These are phyloP conservation scores for Chlamydomonas reinhardtii DNA, from an alignment of 163 green algal species.

Conservation along the genomic window DNA sequence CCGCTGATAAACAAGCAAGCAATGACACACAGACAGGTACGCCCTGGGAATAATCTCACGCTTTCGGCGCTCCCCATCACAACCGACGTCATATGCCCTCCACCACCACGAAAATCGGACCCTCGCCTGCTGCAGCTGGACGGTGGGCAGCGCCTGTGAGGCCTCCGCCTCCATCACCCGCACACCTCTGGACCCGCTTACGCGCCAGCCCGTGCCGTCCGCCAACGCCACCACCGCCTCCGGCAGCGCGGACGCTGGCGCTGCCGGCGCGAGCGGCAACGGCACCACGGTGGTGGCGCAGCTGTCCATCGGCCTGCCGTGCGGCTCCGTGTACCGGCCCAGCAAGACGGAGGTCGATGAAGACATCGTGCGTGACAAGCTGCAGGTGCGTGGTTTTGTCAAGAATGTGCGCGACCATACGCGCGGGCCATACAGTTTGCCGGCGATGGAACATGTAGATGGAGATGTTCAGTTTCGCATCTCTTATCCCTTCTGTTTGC, in stretches of 20 bases:
- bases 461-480: no score
- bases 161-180: background rate
- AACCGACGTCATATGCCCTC: no score
- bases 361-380: background rate
- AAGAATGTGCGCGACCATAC: no score
- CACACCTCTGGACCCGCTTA: background rate
- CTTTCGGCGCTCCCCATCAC: no score
- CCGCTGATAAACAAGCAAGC: no score
- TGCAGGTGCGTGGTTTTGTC: background rate
- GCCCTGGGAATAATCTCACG: no score
- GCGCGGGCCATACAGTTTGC: no score
- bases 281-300: background rate
- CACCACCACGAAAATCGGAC: no score
- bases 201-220: background rate
- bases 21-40: no score
- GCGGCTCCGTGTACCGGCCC: background rate
- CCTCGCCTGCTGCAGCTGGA: constrained; percentile 1
- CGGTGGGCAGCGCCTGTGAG: background rate
- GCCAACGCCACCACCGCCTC: background rate
- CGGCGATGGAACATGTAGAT: no score
- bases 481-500: no score
- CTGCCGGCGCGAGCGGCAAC: background rate
- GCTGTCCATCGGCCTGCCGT: background rate
- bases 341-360: background rate
- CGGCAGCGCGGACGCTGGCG: no score